phyloP scores from a whole-genome alignment of 352 stramenopile species.

The Globisporangium polare region DNA sequence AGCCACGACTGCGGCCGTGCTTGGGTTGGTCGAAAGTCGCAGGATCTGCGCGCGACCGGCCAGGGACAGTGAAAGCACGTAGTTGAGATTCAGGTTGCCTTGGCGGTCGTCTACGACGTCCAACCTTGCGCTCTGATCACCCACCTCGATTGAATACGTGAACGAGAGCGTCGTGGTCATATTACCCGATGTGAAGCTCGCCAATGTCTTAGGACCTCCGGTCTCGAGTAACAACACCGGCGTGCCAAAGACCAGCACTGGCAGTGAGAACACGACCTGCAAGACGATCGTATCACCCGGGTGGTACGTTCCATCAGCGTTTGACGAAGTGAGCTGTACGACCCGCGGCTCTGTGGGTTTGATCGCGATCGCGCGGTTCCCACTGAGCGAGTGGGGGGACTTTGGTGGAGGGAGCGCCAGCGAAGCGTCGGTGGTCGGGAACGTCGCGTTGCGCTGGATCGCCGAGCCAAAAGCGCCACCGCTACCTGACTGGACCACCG shows the following conservation, averaged over 20 bases:
- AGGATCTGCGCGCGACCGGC: conserved; percentile 36
- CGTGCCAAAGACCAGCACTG: conserved; percentile 51
- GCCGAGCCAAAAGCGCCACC: neutral
- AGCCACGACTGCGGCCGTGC: conserved; percentile 33
- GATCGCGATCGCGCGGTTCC: conserved; percentile 46
- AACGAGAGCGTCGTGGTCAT: conserved; percentile 43
- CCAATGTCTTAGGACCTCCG: conserved; percentile 17
- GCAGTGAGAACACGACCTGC: conserved; percentile 56
- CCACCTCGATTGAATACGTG: conserved; percentile 35
- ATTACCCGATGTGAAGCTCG: conserved; percentile 33
- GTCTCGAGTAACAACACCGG: conserved; percentile 39
- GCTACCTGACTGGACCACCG: conserved; percentile 25
- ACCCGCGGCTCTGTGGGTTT: conserved; percentile 46
- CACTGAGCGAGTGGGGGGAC: conserved; percentile 40
- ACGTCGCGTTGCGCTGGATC: conserved; percentile 46
- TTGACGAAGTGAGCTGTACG: conserved; percentile 27
- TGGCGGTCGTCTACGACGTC: conserved; percentile 53
- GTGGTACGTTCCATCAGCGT: conserved; percentile 45
- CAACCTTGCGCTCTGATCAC: conserved; percentile 32
- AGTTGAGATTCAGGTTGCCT: conserved; percentile 30
- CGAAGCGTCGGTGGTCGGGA: conserved; percentile 36
- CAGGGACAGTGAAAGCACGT: conserved; percentile 43
- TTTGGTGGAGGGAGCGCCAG: conserved; percentile 41
- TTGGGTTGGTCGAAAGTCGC: conserved; percentile 37
- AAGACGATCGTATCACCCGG: conserved; percentile 52